Base-by-base conservation (phyloP, 192 early-diverging fungal species). In the Coemansia sp. region DNA sequence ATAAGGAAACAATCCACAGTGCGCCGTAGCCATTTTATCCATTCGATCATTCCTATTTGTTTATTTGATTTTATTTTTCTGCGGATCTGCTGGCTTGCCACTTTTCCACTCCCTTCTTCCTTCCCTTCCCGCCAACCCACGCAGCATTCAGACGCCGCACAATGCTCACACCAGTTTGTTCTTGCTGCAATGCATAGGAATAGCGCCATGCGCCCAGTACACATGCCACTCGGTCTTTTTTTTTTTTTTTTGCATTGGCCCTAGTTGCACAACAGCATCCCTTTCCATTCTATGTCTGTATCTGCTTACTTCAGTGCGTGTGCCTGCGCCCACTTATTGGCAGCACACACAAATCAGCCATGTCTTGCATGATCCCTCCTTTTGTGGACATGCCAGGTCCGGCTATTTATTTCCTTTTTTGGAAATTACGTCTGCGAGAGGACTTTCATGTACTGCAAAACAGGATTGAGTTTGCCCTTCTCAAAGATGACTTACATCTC, bases 401-500 rank as follows among this genome's bases (percentile, higher is more conserved):
- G 55, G 55, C 55, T 58, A 34, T 58, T 18, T 58, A 58, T 58
- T 36, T 58, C 55, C 55, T 58, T 58, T 58, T 58, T 58, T 58
- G 55, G 55, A 58, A 33, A 58, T 58, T 58, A 58, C 31, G 29
- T 58, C 53, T 55, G 53, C 53, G 15, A 58, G 16, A 9, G 31
- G 27, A 31, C 31, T 31, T 33, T 13, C 16, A 58, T 34, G 55
- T 34, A 15, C 29, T 13, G 0, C 1, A 57, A 58, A 58, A 36
- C 29, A 58, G 55, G 55, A 58, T 34, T 58, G 3, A 2, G 29
- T 29, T 15, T 15, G 11, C 55, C 16, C 18, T 6, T 58, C 5
- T 15, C 55, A 8, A 33, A 36, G 6, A 58, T 0, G 31, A 58
- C 15, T 5, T 33, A 18, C 31, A 5, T 4, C 31, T 16, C 5